A percentile compares a stretch with the other conserved stretches of the same genome.
Evolutionary conservation across 805 yeast genomes (phyloP).

Genomic region (Hanseniaspora valbyensis): DNA sequence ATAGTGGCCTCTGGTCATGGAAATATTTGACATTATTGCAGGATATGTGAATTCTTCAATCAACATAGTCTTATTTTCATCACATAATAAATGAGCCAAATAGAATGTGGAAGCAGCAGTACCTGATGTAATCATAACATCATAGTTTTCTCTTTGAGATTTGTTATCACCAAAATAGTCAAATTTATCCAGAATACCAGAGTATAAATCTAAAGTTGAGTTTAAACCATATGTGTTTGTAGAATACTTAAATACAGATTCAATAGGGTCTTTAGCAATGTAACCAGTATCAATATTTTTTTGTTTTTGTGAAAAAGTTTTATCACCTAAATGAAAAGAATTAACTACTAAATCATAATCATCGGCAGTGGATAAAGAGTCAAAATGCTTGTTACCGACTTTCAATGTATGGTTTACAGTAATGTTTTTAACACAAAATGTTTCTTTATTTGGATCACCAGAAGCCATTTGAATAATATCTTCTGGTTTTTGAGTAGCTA

Average conservation of each 20-base stretch:
- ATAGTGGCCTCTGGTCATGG: conserved; percentile 39
- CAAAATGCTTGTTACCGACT: background rate
- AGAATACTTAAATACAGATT: conserved; percentile 36
- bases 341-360: background rate
- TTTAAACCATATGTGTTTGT: conserved; percentile 48
- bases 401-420: background rate
- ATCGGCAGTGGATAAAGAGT: background rate
- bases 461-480: background rate
- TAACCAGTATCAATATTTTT: conserved; percentile 32
- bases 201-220: conserved; percentile 39
- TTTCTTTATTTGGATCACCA: conserved; percentile 3
- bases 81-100: conserved; percentile 40
- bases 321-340: background rate
- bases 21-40: conserved; percentile 40
- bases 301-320: no score
- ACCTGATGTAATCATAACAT: conserved; percentile 39
- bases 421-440: conserved; percentile 1
- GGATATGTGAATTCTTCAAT: conserved; percentile 58
- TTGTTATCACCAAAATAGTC: background rate
- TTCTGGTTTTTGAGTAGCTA: conserved; percentile 25
- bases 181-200: background rate
- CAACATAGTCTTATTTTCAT: conserved; percentile 49
- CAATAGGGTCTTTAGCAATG: conserved; percentile 37
- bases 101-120: conserved; percentile 53
- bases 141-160: conserved; percentile 50